Evolutionary conservation across 345 rosid genomes (phyloP), one percentile per base, ranked within the genome.

Genomic region (Aethionema arabicum): DNA sequence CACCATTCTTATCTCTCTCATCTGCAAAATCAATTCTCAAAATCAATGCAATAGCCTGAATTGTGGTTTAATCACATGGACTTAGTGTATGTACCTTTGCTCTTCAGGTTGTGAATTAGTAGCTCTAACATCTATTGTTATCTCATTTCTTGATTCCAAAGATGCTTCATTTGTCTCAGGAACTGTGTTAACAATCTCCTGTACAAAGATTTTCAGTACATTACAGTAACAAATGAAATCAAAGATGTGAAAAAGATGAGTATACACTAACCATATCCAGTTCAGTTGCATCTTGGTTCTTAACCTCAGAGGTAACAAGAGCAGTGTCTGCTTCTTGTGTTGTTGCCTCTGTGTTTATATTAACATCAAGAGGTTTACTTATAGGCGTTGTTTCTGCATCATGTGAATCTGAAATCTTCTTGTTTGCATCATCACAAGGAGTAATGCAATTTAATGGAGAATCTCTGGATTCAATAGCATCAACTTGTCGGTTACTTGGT

Each of bases 131-230:
- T 69, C 68, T 12, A 69, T 69, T 5, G 53, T 9, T 47, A 69
- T 50, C 0, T 68, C 74, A 41, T 69, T 69, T 50, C 74, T 69
- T 47, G 74, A 62, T 69, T 69, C 74, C 56, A 69, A 62, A 55
- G 74, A 55, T 7, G 52, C 47, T 70, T 56, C 74, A 63, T 70
- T 59, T 8, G 35, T 45, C 47, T 56, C 59, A 16, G 45, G 33
- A 62, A 56, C 48, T 21, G 54, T 32, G 63, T 35, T 38, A 46
- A 49, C 54, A 56, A 39, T 49, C 15, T 32, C 64, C 74, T 63
- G 69, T 69, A 33, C 59, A 70, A 11, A 46, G 16, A 21, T n/a
- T 10, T 49, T 44, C 54, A 30, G 38, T n/a, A 21, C 45, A 31
- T 35, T 27, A 1, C 4, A 2, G 36, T 41, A 31, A 48, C 51